A percentile compares a stretch with the other conserved stretches of the same genome.
Conservation (phyloP, 768 basidiomycete species). For the Lactarius sp. region DNA sequence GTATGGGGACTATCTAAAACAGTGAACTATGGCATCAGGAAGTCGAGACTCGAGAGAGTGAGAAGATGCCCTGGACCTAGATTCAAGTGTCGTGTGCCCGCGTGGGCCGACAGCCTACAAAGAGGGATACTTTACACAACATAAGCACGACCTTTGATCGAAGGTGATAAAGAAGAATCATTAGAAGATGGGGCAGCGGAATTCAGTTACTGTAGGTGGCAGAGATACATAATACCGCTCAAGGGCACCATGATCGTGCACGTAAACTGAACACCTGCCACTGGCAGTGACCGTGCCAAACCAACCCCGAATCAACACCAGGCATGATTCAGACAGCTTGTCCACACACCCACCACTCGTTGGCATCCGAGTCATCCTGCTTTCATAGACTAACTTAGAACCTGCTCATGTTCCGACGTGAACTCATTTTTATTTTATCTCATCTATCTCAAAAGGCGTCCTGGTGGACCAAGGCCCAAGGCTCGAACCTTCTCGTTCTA, state of each 20-base stretch:
- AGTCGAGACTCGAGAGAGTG: conserved; percentile 30
- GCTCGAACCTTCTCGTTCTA: no score
- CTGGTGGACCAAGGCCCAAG: conserved; percentile 54
- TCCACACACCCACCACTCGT: conserved; percentile 29
- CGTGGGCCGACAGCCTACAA: no score
- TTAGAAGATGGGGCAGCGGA: conserved; percentile 7
- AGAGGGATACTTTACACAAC: neutral
- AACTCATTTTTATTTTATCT: conserved; percentile 29
- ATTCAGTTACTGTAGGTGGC: no score
- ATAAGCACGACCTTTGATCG: conserved; percentile 14
- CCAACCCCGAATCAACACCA: no score
- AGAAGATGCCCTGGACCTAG: no score
- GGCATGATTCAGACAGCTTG: no score
- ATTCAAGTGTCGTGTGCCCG: no score
- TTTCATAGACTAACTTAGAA: conserved; percentile 56
- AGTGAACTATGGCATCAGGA: conserved; percentile 65
- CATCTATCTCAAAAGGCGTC: conserved; percentile 41
- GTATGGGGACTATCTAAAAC: conserved; percentile 40
- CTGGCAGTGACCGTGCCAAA: no score
- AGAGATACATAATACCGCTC: no score
- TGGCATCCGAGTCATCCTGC: conserved; percentile 54
- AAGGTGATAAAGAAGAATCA: conserved; percentile 1
- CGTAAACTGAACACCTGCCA: no score
- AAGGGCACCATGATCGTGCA: no score
- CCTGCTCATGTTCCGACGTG: conserved; percentile 49